A percentile compares a stretch with the other conserved stretches of the same genome.
Evolutionary conservation across 345 rosid species (phyloP).

Genomic region (Streptanthus diversifolius): DNA sequence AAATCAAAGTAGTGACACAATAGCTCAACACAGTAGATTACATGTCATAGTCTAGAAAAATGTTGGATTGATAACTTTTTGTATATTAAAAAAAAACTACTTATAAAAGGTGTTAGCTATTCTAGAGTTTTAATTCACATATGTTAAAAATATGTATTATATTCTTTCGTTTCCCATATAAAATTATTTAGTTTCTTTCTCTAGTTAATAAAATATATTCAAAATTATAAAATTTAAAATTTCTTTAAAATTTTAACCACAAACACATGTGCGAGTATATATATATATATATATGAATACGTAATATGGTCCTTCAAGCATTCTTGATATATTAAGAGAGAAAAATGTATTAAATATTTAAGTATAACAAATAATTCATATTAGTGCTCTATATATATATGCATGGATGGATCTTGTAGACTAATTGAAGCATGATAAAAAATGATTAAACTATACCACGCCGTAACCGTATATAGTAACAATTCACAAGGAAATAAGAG

Average conservation of each 20-base stretch:
- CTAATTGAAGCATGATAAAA: not conserved
- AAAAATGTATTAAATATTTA: not conserved
- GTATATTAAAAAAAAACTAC: no score
- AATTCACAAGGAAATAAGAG: not conserved
- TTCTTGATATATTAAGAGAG: not conserved
- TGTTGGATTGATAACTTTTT: not conserved
- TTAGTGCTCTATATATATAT: not conserved
- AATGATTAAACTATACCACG: not conserved
- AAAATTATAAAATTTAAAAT: not conserved
- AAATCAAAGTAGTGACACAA: not conserved
- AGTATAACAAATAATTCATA: not conserved
- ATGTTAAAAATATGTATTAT: not conserved
- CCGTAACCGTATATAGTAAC: not conserved
- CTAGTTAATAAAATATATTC: not conserved
- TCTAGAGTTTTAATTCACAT: not conserved
- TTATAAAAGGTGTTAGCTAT: not conserved
- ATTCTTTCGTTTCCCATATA: not conserved
- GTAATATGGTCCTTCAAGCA: not conserved
- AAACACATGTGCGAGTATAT: not conserved
- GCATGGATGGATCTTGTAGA: constrained; percentile 4
- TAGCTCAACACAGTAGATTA: not conserved
- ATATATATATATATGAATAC: no score
- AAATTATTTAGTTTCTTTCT: not conserved
- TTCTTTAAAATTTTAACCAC: not conserved
- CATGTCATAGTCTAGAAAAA: not conserved